Evolutionary conservation across 345 rosid species (phyloP).

Genomic region (Rhodomyrtus tomentosa): DNA sequence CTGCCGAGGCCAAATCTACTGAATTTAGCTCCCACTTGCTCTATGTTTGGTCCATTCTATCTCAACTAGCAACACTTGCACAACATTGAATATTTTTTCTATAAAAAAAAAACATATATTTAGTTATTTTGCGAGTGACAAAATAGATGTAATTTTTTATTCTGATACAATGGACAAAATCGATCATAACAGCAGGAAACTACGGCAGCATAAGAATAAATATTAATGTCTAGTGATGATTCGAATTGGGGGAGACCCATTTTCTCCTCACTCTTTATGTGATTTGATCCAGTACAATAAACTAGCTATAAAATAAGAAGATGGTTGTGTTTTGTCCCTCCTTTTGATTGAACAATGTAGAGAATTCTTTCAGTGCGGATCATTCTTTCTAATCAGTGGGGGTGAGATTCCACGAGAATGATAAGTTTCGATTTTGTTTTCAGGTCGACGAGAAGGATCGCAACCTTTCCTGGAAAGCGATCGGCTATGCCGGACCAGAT

Average conservation of each 20-base stretch:
- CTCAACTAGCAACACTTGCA: neutral
- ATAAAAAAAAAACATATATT: neutral
- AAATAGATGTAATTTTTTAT: neutral
- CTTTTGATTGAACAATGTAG: neutral
- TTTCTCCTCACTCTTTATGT: neutral
- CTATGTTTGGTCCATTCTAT: neutral
- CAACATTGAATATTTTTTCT: neutral
- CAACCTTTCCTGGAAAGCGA: slow-evolving; percentile 66
- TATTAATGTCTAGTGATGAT: neutral
- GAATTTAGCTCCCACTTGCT: neutral
- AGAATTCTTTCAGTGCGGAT: neutral
- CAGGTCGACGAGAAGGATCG: slow-evolving; percentile 49
- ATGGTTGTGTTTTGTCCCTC: neutral
- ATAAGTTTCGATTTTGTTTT: neutral
- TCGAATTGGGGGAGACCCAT: neutral
- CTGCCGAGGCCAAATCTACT: neutral
- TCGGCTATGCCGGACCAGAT: slow-evolving; percentile 61
- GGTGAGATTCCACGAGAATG: neutral
- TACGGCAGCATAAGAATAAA: neutral
- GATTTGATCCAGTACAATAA: neutral
- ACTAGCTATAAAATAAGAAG: neutral
- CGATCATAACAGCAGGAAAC: neutral
- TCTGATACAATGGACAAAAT: neutral
- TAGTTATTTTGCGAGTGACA: neutral
- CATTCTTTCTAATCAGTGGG: neutral